Percentiles rank a stretch among this genome's conserved stretches.
Evolutionary conservation across 345 rosid species (phyloP).

Genomic region (Corymbia maculata): DNA sequence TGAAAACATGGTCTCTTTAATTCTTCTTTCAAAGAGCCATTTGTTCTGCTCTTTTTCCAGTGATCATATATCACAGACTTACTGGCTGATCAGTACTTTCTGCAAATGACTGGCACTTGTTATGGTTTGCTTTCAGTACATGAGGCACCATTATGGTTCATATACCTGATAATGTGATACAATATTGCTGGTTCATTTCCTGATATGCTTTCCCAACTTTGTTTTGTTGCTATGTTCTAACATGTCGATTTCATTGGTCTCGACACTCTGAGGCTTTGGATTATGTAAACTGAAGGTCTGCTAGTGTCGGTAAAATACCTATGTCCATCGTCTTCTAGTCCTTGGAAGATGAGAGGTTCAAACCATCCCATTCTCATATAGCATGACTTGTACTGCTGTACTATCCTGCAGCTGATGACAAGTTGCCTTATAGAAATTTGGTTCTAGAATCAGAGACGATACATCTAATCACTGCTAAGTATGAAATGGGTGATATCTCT

Average conservation of each 20-base stretch:
- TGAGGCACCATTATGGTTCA: neutral
- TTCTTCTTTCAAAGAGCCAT: neutral
- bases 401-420: neutral
- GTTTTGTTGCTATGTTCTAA: neutral
- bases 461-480: neutral
- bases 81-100: neutral
- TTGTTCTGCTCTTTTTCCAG: too few species aligned
- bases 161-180: neutral
- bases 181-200: neutral
- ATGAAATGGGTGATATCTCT: neutral
- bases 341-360: neutral
- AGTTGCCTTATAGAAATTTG: neutral
- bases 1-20: neutral
- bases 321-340: neutral
- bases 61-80: too few species aligned
- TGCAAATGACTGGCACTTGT: neutral
- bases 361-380: neutral
- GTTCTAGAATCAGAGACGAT: neutral
- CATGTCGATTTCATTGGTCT: neutral
- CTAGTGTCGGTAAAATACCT: neutral
- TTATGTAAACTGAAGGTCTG: neutral
- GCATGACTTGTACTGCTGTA: neutral
- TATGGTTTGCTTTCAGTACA: neutral
- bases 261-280: neutral
- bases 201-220: neutral